These are phyloP conservation scores for Turnera subulata DNA, from an alignment of 345 rosid genomes.

Conservation along the genomic window DNA sequence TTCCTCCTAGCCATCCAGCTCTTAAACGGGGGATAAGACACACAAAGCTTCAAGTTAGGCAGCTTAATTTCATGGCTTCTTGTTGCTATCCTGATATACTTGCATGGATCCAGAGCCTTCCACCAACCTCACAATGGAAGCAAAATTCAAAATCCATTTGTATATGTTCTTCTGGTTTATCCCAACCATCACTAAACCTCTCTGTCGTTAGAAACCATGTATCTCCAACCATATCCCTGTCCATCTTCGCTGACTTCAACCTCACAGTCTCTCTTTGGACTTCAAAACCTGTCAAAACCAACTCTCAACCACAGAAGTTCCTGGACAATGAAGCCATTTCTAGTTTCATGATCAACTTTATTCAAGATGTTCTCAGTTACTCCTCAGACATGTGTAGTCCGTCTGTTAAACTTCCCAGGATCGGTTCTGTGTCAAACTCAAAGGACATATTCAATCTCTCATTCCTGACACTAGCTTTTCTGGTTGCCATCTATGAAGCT, in stretches of 20 bases:
- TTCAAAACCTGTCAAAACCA: slow-evolving; percentile 50
- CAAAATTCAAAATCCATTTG: slow-evolving; percentile 42
- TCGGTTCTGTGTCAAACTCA: slow-evolving; percentile 29
- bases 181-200: slow-evolving; percentile 57
- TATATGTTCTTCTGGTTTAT: slow-evolving; percentile 49
- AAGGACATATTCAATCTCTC: slow-evolving; percentile 58
- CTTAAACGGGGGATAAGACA: background rate
- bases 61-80: slow-evolving; percentile 50
- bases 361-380: slow-evolving; percentile 58
- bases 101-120: slow-evolving; percentile 65
- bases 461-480: slow-evolving; percentile 54
- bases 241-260: slow-evolving; percentile 43
- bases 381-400: slow-evolving; percentile 33
- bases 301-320: slow-evolving; percentile 30
- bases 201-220: slow-evolving; percentile 32
- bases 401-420: slow-evolving; percentile 40
- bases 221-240: slow-evolving; percentile 40
- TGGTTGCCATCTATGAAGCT: slow-evolving; percentile 77
- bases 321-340: slow-evolving; percentile 38
- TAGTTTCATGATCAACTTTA: slow-evolving; percentile 41
- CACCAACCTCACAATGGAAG: slow-evolving; percentile 54
- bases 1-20: no score
- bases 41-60: background rate
- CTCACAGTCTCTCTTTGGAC: slow-evolving; percentile 56
- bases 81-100: slow-evolving; percentile 48